Percentiles rank a stretch among this genome's conserved stretches.
Evolutionary conservation across 768 basidiomycete genomes (phyloP).

Genomic region (Calvatia gigantea): DNA sequence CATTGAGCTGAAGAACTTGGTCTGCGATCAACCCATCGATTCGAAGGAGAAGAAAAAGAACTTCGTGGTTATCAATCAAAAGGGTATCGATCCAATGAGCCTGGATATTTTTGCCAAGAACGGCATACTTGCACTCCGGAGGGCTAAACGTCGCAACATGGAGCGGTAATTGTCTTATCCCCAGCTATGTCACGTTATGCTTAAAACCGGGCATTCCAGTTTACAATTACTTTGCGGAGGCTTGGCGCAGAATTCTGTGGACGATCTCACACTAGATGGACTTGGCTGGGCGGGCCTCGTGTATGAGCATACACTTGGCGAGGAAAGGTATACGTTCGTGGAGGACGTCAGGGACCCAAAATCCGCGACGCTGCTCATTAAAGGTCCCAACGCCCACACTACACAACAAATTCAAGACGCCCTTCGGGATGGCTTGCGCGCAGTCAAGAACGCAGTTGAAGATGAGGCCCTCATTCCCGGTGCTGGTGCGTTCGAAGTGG

Average conservation of each 20-base stretch:
- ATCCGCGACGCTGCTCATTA: conserved; percentile 93
- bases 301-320: conserved; percentile 98
- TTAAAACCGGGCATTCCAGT: conserved; percentile 33
- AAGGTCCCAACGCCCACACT: conserved; percentile 96
- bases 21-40: conserved; percentile 91
- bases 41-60: conserved; percentile 76
- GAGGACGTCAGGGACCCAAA: conserved; percentile 96
- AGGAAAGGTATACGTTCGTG: conserved; percentile 97
- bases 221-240: conserved; percentile 94
- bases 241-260: conserved; percentile 95
- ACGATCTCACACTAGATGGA: conserved; percentile 86
- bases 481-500: conserved; percentile 97
- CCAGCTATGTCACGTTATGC: conserved; percentile 3
- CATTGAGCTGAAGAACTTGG: conserved; percentile 91
- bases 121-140: conserved; percentile 89
- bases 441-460: conserved; percentile 96
- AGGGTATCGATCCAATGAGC: conserved; percentile 97
- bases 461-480: conserved; percentile 88
- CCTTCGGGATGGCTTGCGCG: conserved; percentile 92
- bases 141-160: conserved; percentile 99
- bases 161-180: conserved; percentile 61
- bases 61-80: conserved; percentile 97
- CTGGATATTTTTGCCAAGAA: conserved; percentile 96
- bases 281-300: conserved; percentile 98
- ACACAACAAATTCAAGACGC: conserved; percentile 97